Base-by-base conservation (phyloP, 2,329 filamentous ascomycete genomes). In the Sarocladium kiliense region DNA sequence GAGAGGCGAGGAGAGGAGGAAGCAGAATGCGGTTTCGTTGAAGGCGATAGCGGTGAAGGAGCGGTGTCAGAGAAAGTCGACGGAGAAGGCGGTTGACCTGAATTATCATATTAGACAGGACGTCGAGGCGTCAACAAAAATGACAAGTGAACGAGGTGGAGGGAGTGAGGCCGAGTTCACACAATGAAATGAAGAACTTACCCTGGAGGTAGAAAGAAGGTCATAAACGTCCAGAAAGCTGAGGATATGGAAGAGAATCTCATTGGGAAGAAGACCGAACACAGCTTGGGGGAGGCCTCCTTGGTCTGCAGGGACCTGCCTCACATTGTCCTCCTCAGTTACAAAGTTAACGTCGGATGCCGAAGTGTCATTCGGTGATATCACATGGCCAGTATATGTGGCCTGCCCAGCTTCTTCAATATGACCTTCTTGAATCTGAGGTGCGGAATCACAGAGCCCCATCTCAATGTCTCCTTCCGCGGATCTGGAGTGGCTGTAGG, bases 61-160 rank as follows among this genome's bases (percentile, higher is more conserved):
- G 75, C n/a, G 86, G 87, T 41, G 85, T 77, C 42, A 83, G 74
- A 23, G 82, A 84, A 50, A 89, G 76, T 42, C 69, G 66, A 59
- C 86, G 83, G 53, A 90, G 76, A 57, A 78, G 78, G 64, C 80
- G 86, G 58, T 76, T 85, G 37, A 79, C 80, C 84, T 87, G 25
- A 3, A 9, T n/a, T 9, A 65, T 47, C 25, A n/a, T 3, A 14
- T 47, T 47, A 47, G 44, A 47, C 10, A 27, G 27, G 12, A 18
- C 23, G 18, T 27, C 10, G 16, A 21, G 23, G 25, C 2, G 12
- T 26, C 2, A 25, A 4, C 12, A 21, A 16, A n/a, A 14, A 34
- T 34, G 30, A 34, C 30, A 44, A 44, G 41, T 44, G 41, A 44
- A 44, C 41, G 6, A 21, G 19, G 36, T 23, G 10, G 36, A 34